phyloP scores from a whole-genome alignment of 2,329 filamentous ascomycete species.

The Coleophoma crateriformis region DNA sequence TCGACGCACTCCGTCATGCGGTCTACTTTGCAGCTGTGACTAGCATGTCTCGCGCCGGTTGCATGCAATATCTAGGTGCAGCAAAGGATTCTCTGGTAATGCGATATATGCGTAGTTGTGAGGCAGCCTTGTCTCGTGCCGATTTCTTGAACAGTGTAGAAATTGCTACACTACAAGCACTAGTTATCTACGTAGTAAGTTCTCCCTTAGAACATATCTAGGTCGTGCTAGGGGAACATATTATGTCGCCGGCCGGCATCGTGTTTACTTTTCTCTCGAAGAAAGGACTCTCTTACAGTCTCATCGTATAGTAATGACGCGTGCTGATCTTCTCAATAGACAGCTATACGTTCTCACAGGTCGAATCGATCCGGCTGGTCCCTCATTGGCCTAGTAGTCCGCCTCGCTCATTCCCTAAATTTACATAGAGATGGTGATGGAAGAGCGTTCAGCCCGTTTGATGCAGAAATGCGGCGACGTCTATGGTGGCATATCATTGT shows the following conservation, averaged over 20 bases:
- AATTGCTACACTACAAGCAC: conserved; percentile 2
- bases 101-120: not conserved
- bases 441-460: conserved; percentile 40
- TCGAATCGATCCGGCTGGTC: conserved; percentile 33
- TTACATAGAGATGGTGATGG: conserved; percentile 43
- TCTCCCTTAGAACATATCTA: not conserved
- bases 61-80: not conserved
- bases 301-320: too few relatives aligned
- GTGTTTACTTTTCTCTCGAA: too few relatives aligned
- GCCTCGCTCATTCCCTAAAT: conserved; percentile 34
- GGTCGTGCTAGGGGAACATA: not conserved
- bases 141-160: conserved; percentile 4
- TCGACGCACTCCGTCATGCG: not conserved
- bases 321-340: not conserved
- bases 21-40: conserved; percentile 5
- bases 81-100: not conserved
- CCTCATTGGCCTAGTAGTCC: conserved; percentile 30
- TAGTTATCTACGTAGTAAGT: conserved; percentile 3
- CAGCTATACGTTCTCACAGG: conserved; percentile 4
- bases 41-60: conserved; percentile 1
- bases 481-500: conserved; percentile 44
- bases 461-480: conserved; percentile 44
- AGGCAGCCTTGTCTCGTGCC: not conserved
- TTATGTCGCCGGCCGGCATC: too few relatives aligned
- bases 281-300: too few relatives aligned